phyloP scores from a whole-genome alignment of 192 early-diverging fungal species.

The Linnemannia zychae region DNA sequence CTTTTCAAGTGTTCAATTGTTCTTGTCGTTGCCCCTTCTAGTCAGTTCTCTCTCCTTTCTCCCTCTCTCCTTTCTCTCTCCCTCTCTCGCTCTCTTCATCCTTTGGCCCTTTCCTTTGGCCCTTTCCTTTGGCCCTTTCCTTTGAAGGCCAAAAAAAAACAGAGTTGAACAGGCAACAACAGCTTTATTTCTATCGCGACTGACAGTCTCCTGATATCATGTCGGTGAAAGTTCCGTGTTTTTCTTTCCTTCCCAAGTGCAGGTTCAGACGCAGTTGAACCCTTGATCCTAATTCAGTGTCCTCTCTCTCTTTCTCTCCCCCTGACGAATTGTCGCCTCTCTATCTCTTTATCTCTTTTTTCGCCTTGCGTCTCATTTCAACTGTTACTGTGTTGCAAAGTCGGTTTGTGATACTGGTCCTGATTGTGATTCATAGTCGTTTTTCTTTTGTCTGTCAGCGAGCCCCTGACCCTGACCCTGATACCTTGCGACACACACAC shows the following conservation, averaged over 20 bases:
- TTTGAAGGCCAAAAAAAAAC: neutral
- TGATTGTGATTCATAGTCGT: neutral
- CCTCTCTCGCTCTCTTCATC: neutral
- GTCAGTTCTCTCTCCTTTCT: neutral
- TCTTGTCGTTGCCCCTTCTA: neutral
- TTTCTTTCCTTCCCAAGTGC: neutral
- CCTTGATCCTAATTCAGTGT: neutral
- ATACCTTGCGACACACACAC: neutral
- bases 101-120: too few relatives aligned
- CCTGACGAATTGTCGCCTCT: too few relatives aligned
- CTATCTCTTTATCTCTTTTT: too few relatives aligned
- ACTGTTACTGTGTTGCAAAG: neutral
- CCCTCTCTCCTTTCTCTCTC: neutral
- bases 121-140: too few relatives aligned
- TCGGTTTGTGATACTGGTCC: neutral
- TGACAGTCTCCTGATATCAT: neutral
- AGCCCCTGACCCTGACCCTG: conserved; percentile 3
- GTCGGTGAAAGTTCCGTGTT: neutral
- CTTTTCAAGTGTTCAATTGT: too few relatives aligned
- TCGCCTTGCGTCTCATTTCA: too few relatives aligned
- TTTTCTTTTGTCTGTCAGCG: neutral
- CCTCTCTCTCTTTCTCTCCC: neutral
- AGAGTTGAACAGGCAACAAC: conserved; percentile 5
- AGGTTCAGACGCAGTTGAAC: neutral
- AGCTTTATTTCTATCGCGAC: neutral